Conservation (phyloP, 257 asterid genomes). For the Forsythia viridissima region DNA sequence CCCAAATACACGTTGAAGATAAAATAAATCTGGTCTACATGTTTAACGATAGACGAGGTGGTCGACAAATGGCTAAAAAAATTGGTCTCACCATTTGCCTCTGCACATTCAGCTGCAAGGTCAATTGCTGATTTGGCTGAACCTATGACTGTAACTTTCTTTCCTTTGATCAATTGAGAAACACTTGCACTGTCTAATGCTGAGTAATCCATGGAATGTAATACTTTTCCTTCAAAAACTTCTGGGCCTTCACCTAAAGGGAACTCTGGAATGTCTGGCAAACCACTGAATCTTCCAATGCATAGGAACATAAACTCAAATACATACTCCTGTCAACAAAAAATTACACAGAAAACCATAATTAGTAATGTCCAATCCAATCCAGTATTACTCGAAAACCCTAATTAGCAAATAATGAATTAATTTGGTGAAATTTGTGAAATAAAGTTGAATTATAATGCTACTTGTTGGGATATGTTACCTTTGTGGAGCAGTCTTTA, state of each 20-base stretch:
- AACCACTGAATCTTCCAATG: conserved; percentile 66
- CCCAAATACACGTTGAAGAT: no score
- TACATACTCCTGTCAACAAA: conserved; percentile 42
- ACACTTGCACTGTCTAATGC: conserved; percentile 52
- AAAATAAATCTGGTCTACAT: no score
- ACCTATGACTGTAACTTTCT: conserved; percentile 49
- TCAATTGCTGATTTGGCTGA: conserved; percentile 63
- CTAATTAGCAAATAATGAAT: no score
- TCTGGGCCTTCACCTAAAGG: conserved; percentile 51
- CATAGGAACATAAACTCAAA: conserved; percentile 61
- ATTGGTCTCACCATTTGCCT: conserved; percentile 40
- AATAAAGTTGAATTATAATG: no score
- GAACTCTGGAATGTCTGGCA: conserved; percentile 59
- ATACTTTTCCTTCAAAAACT: conserved; percentile 51
- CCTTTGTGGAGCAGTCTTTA: conserved; percentile 28
- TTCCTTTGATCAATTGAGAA: conserved; percentile 52
- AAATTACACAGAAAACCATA: neutral
- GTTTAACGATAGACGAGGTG: no score
- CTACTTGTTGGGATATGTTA: neutral
- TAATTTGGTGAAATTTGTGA: no score
- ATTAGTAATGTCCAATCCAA: no score
- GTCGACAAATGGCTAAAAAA: neutral
- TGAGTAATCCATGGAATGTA: conserved; percentile 64
- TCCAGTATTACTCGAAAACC: no score
- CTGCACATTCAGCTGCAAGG: conserved; percentile 46